Evolutionary conservation across 345 rosid genomes (phyloP), one percentile per base, ranked within the genome.

Genomic region (Brassica rapa): DNA sequence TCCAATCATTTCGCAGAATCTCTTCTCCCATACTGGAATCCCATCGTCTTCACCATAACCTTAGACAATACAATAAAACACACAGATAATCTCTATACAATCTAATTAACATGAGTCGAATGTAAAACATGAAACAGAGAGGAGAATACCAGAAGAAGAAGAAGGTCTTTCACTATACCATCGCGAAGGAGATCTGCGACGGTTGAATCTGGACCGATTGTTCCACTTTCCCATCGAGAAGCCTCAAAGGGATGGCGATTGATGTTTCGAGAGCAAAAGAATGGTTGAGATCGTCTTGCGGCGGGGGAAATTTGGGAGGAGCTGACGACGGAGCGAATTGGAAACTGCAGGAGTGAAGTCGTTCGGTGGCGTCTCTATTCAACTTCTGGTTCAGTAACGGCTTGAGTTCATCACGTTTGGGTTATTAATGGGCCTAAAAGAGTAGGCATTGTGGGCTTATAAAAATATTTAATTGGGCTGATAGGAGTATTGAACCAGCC

Each of bases 21-120:
- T 84, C 89, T 90, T 92, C 76, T 92, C 96, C 96, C 96, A 90
- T 14, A 37, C 15, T 5, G 93, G 96, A 70, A 90, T 82, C 30
- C 86, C 86, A 80, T 87, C 90, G 9, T 87, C 84, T 30, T 66
- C 64, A 64, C 76, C 66, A 73, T 78, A 83, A 7, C 71, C 88
- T 86, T 63, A 3, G 8, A 55, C 35, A 68, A 32, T 2, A 57
- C 30, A 41, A 8, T 24, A 55, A 70, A 6, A 67, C 2, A 24
- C 23, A 24, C 23, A 23, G 8, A 37, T 23, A 10, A 11, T 66
- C n/a, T 35, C 21, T 19, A 19, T 19, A 19, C 21, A 19, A 19
- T 19, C 21, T 19, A 19, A 19, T 19, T 19, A 19, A 19, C 1
- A 19, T 19, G 21, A 19, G 21, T 0, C 1, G 21, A 19, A 19